Base-by-base conservation (phyloP, 495 filamentous ascomycete genomes). In the Chaetomium tenue region DNA sequence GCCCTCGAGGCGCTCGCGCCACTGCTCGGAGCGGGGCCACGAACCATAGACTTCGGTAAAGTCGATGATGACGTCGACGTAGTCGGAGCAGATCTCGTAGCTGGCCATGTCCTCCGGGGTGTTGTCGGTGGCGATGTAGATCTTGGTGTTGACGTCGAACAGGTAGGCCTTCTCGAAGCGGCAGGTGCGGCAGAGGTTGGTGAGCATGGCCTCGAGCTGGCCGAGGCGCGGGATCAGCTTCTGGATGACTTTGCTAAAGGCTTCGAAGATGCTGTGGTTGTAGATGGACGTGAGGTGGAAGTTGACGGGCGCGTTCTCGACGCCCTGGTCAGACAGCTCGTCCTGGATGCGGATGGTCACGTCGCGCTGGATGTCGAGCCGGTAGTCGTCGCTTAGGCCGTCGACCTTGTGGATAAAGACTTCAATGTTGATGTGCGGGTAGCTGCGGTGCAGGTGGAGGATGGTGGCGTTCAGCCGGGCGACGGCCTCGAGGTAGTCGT, bases 361-460 rank as follows among this genome's bases (percentile, higher is more conserved):
- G 71, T 98, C 95, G 58, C 93, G 87, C 78, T 96, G 92, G 6
- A 91, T 93, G 65, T 98, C 94, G 46, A 89, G 84, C 66, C 92
- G 91, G 78, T 92, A 98, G 76, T 98, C 95, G 46, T 98, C 95
- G 30, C 89, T 91, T 12, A 98, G 83, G 3, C 91, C 93, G 70
- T 98, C 94, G 13, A 96, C 92, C 71, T 98, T 98, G 80, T 98
- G 95, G 66, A 98, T 95, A 76, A 98, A 97, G 37, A 98, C 93
- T 67, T 96, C 91, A 59, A 98, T 89, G 75, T 97, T 96, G 77
- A 97, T 92, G 69, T 88, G 87, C 0, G 93, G 92, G 70, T 96
- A 95, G 61, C 84, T 85, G 60, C 90, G 84, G 72, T 96, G 91
- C 3, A 98, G 86, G 58, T 91, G 87, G 58, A 97, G 75, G 70